Base-by-base conservation (phyloP, 2,329 filamentous ascomycete species). In the Fusarium sp. region DNA sequence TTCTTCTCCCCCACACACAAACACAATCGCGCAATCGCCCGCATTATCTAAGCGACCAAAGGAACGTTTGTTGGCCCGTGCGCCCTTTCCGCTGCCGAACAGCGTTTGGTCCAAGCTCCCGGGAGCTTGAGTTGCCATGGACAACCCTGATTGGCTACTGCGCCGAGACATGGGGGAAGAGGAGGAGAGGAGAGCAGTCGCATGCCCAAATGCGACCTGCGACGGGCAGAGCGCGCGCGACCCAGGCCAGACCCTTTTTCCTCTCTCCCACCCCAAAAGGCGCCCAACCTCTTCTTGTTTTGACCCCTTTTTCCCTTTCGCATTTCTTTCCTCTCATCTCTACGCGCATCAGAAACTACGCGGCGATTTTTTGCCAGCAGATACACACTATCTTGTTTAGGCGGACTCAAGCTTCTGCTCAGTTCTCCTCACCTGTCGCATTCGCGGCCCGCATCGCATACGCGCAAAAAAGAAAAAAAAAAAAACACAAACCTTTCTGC, bases 101-200 rank as follows among this genome's bases (percentile, higher is more conserved):
- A 63, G 58, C 29, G 24, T 3, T 31, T 76, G 77, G 79, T 78
- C 79, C 78, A 79, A 80, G 78, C 79, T 80, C 76, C 74, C 73
- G 74, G 71, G 74, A 80, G 78, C 78, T 80, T 78, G 63, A 73
- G 62, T 70, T 64, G 56, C 56, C 66, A 63, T 56, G 61, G 47
- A 63, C 62, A 50, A 38, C 42, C 37, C 35, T 73, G 71, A 80
- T 80, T 81, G 76, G 79, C n/a, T 60, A 64, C 72, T 58, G 63
- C 34, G 38, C 29, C 61, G 68, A 75, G 66, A 75, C 70, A 62
- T 69, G 50, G 50, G 50, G 50, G 58, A 54, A 10, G 11, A 31
- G 54, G 10, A 11, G 13, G 14, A 34, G 31, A 34, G 31, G 29
- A 31, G 29, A 31, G 29, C 10, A 31, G 29, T 31, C 70, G 61